phyloP scores from a whole-genome alignment of 1,139 yeast species.

The Kodamaea derodonti region DNA sequence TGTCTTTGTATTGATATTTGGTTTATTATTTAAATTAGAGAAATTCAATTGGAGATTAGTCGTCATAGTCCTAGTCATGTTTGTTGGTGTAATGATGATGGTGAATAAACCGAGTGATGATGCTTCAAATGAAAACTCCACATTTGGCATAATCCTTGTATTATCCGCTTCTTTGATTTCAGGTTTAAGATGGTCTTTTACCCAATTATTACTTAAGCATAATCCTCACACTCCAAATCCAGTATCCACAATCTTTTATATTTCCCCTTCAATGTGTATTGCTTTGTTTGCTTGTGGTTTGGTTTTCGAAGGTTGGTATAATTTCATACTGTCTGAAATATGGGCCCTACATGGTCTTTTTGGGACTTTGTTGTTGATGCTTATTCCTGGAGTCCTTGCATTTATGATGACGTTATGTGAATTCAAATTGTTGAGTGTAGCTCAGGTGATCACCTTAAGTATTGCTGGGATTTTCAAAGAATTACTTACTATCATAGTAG shows the following conservation, averaged over 20 bases:
- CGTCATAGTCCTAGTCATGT: conserved; percentile 72
- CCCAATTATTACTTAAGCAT: conserved; percentile 71
- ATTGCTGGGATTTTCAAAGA: conserved; percentile 94
- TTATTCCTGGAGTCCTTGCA: conserved; percentile 83
- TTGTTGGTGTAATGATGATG: conserved; percentile 83
- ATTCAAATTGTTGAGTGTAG: conserved; percentile 73
- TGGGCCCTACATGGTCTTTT: conserved; percentile 60
- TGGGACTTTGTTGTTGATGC: conserved; percentile 53
- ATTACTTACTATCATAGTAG: conserved; percentile 70
- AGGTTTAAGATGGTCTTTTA: conserved; percentile 92
- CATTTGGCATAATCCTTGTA: conserved; percentile 68
- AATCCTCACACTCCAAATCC: conserved; percentile 67
- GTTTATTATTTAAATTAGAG: conserved; percentile 76
- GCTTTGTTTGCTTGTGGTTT: conserved; percentile 59
- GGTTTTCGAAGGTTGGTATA: conserved; percentile 59
- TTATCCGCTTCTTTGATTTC: conserved; percentile 75
- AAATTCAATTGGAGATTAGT: conserved; percentile 61
- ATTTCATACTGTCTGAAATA: conserved; percentile 50
- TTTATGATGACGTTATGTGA: conserved; percentile 90
- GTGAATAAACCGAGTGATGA: conserved; percentile 40
- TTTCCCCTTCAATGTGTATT: conserved; percentile 80
- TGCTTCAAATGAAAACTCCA: conserved; percentile 7
- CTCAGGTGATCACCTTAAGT: conserved; percentile 81
- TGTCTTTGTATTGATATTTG: conserved; percentile 83
- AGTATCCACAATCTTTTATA: conserved; percentile 72